Conservation (phyloP, 73 alveolate species). For the Blepharisma japonicum region DNA sequence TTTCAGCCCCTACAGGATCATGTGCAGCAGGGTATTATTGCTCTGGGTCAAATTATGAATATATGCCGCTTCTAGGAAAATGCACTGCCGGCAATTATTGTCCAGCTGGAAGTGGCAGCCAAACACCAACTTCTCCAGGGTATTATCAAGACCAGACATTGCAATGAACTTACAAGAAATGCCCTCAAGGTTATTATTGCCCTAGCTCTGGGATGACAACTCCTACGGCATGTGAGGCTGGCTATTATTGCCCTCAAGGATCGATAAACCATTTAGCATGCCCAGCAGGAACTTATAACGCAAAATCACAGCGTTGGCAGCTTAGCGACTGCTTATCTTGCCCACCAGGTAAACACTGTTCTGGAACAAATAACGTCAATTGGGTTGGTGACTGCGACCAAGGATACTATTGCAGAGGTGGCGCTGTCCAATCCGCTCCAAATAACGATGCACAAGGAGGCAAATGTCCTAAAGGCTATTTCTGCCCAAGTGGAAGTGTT, state of each 20-base stretch:
- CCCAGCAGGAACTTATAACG: constrained; percentile 50
- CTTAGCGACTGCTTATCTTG: constrained; percentile 43
- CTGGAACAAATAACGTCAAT: not conserved
- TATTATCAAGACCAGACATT: constrained; percentile 31
- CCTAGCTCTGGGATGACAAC: constrained; percentile 12
- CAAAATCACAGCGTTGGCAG: not conserved
- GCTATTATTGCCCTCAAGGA: constrained; percentile 65
- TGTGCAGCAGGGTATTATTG: constrained; percentile 67
- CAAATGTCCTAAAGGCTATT: constrained; percentile 35
- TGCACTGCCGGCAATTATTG: constrained; percentile 69
- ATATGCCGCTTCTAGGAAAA: not conserved
- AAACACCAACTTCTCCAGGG: constrained; percentile 42
- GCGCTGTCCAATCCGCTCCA: constrained; percentile 33
- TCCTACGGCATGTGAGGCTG: constrained; percentile 47
- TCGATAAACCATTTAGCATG: constrained; percentile 26
- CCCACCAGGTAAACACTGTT: constrained; percentile 31
- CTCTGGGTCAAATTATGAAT: constrained; percentile 2
- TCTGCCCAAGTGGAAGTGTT: constrained; percentile 37
- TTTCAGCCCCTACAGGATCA: constrained; percentile 37
- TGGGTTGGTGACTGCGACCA: constrained; percentile 45
- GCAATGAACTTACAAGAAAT: constrained; percentile 1
- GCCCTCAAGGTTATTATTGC: constrained; percentile 50
- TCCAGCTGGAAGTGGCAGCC: constrained; percentile 32
- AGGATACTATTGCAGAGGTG: constrained; percentile 51
- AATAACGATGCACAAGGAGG: constrained; percentile 41